These are phyloP conservation scores for Kalanchoe fedtschenkoi DNA, from an alignment of 164 flowering plant genomes.

Conservation along the genomic window DNA sequence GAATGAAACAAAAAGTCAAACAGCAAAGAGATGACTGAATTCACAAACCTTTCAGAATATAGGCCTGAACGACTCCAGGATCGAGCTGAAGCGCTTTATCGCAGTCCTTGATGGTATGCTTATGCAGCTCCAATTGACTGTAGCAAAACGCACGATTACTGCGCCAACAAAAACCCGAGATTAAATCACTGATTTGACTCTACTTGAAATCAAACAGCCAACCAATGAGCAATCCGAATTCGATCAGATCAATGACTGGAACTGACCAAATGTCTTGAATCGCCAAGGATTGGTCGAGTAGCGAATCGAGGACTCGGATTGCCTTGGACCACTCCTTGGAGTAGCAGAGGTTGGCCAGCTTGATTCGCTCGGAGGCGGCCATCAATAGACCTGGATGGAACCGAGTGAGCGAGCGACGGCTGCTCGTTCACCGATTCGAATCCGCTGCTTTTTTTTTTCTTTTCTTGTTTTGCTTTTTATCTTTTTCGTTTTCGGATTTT, in stretches of 20 bases:
- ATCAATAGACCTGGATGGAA: neutral
- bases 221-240: neutral
- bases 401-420: no score
- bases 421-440: neutral
- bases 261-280: constrained; percentile 84
- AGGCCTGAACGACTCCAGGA: constrained; percentile 62
- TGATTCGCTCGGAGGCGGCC: constrained; percentile 36
- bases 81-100: constrained; percentile 80
- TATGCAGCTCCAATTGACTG: constrained; percentile 89
- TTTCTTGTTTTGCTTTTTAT: neutral
- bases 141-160: constrained; percentile 97
- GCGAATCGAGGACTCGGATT: constrained; percentile 85
- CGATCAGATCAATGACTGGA: neutral
- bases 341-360: constrained; percentile 65
- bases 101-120: constrained; percentile 89
- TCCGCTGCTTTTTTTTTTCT: neutral
- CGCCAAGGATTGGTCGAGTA: constrained; percentile 52
- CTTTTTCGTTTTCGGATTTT: no score
- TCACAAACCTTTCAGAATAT: constrained; percentile 72
- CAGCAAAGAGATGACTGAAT: neutral
- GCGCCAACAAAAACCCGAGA: constrained; percentile 12
- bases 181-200: neutral
- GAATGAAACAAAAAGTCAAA: neutral
- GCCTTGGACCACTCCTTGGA: constrained; percentile 93
- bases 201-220: neutral